These are phyloP conservation scores for Hypholoma fasciculare DNA, from an alignment of 768 basidiomycete species.

Conservation along the genomic window DNA sequence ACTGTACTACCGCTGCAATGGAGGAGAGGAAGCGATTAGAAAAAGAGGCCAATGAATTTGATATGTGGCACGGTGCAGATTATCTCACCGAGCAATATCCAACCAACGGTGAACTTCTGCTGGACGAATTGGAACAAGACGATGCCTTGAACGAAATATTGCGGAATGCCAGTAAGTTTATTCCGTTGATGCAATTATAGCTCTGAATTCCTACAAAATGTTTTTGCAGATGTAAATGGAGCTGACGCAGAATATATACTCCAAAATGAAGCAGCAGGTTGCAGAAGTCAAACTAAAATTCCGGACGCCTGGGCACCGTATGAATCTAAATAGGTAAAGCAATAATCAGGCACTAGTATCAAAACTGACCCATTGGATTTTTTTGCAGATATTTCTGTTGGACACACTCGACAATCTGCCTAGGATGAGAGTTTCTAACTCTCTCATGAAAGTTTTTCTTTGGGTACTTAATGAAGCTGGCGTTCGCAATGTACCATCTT, in stretches of 20 bases:
- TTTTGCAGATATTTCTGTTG: slow-evolving; percentile 17
- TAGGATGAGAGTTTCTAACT: slow-evolving; percentile 16
- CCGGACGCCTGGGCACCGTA: background rate
- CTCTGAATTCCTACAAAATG: background rate
- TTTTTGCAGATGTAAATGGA: background rate
- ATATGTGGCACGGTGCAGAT: slow-evolving; percentile 1
- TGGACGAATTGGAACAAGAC: background rate
- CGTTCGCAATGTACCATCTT: too few relatives aligned
- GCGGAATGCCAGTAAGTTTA: background rate
- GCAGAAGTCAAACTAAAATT: background rate
- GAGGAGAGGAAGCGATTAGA: slow-evolving; percentile 13
- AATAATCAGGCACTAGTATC: background rate
- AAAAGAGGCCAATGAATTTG: slow-evolving; percentile 8
- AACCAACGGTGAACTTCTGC: background rate
- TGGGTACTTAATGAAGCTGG: too few relatives aligned
- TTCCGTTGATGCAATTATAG: background rate
- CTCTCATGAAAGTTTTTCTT: slow-evolving; percentile 5
- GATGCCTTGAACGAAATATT: background rate
- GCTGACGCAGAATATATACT: background rate
- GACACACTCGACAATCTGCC: slow-evolving; percentile 19
- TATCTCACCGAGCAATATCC: background rate
- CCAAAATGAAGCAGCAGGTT: background rate
- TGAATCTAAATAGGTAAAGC: background rate
- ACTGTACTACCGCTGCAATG: slow-evolving; percentile 9
- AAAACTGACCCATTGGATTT: background rate